Percentiles rank a stretch among this genome's conserved stretches.
Conservation (phyloP, 306 rosid species). For the Ziziphus jujuba region DNA sequence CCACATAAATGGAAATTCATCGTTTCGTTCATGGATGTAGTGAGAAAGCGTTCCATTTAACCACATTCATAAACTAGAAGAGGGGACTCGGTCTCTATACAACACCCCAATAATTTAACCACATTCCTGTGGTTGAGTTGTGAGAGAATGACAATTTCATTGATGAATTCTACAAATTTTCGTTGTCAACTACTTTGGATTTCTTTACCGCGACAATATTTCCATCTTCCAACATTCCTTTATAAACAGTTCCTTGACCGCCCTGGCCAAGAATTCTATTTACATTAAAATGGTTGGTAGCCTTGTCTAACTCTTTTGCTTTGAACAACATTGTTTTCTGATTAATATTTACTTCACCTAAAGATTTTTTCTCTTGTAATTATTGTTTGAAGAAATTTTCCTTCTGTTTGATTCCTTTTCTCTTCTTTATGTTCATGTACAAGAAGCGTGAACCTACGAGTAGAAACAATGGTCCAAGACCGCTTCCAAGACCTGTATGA, state of each 20-base stretch:
- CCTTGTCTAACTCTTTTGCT: neutral
- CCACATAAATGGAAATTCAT: constrained; percentile 24
- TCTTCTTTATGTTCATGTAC: neutral
- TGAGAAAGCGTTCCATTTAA: constrained; percentile 23
- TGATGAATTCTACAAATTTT: too few species aligned
- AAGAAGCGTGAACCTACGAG: neutral
- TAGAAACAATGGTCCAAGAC: neutral
- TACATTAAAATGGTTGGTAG: constrained; percentile 2
- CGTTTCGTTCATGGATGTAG: constrained; percentile 4
- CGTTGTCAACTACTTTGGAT: too few species aligned
- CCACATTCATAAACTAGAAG: constrained; percentile 25
- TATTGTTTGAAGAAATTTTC: neutral
- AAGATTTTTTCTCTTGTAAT: constrained; percentile 2
- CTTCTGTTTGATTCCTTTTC: neutral
- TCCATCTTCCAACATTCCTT: too few species aligned
- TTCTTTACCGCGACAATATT: too few species aligned
- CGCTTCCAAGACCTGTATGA: neutral
- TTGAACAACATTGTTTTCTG: constrained; percentile 5
- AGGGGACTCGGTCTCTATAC: constrained; percentile 30
- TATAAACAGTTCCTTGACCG: too few species aligned
- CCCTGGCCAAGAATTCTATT: constrained; percentile 17
- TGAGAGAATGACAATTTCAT: too few species aligned
- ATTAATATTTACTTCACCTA: neutral
- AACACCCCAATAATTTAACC: constrained; percentile 2
- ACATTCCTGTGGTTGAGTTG: too few species aligned